phyloP scores from a whole-genome alignment of 1,284 basidiomycete genomes.

The Exsudoporus floridanus region DNA sequence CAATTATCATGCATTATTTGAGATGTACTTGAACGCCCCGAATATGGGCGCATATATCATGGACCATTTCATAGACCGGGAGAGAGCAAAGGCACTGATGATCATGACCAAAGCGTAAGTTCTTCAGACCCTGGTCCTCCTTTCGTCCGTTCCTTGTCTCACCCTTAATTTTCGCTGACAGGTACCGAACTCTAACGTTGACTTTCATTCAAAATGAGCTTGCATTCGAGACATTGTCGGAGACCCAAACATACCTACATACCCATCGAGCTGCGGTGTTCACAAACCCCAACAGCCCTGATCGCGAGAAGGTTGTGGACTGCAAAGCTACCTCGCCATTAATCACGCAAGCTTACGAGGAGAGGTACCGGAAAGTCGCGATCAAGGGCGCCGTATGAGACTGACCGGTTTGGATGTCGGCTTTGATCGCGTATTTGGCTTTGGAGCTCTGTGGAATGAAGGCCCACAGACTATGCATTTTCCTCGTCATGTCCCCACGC shows the following conservation, averaged over 20 bases:
- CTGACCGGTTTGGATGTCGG: slow-evolving; percentile 3
- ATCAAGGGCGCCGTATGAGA: slow-evolving; percentile 69
- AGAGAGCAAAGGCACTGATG: slow-evolving; percentile 83
- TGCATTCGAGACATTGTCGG: slow-evolving; percentile 72
- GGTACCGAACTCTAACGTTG: slow-evolving; percentile 80
- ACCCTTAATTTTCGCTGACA: slow-evolving; percentile 35
- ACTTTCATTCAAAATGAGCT: slow-evolving; percentile 79
- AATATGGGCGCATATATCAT: slow-evolving; percentile 99
- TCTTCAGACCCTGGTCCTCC: neutral
- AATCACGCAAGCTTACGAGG: slow-evolving; percentile 62
- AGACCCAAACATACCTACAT: slow-evolving; percentile 70
- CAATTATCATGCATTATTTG: slow-evolving; percentile 93
- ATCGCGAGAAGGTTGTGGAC: slow-evolving; percentile 62
- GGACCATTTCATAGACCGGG: slow-evolving; percentile 96
- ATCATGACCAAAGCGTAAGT: slow-evolving; percentile 91
- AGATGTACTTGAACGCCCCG: slow-evolving; percentile 80
- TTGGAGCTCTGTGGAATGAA: slow-evolving; percentile 18
- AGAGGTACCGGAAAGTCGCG: slow-evolving; percentile 73
- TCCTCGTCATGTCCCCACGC: slow-evolving; percentile 10
- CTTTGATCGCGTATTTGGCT: slow-evolving; percentile 1
- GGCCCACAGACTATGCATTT: slow-evolving; percentile 14
- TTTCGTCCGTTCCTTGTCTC: slow-evolving; percentile 4
- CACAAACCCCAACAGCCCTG: slow-evolving; percentile 59
- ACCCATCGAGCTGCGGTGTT: slow-evolving; percentile 72
- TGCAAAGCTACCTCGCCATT: slow-evolving; percentile 58